Evolutionary conservation across 2,329 filamentous ascomycete genomes (phyloP).

Genomic region (Calonectria fujianensis): DNA sequence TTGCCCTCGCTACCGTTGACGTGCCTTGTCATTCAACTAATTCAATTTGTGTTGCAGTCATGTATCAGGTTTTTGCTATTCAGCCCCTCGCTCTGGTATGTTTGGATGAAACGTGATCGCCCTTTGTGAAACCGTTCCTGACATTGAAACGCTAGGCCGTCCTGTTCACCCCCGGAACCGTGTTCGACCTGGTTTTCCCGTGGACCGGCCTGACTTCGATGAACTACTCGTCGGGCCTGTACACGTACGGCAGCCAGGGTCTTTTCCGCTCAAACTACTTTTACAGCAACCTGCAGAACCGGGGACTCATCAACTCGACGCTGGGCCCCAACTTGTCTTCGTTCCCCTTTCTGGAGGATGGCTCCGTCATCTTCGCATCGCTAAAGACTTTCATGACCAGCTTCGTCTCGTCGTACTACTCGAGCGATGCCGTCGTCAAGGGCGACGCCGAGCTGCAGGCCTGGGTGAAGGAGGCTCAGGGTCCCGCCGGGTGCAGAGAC

Average conservation of each 20-base stretch:
- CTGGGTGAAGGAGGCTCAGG: not conserved
- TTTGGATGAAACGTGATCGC: not conserved
- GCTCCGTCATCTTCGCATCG: not conserved
- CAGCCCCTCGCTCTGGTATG: conserved; percentile 11
- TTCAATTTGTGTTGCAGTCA: not conserved
- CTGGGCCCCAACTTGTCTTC: not conserved
- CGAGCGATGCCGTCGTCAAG: not conserved
- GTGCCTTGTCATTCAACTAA: not conserved
- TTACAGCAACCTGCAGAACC: conserved; percentile 3
- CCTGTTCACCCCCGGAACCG: not conserved
- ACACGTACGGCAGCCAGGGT: not conserved
- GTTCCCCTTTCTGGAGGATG: not conserved
- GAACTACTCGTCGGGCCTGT: conserved; percentile 6
- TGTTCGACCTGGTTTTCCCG: not conserved
- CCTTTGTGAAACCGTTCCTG: not conserved
- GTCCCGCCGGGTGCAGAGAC: not conserved
- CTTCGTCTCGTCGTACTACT: conserved; percentile 2
- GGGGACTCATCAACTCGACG: conserved; percentile 12
- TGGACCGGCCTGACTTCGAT: not conserved
- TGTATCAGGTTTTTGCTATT: conserved; percentile 9
- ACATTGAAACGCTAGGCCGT: not conserved
- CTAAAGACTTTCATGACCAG: not conserved
- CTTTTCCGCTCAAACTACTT: conserved; percentile 11
- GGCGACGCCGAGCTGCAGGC: not conserved
- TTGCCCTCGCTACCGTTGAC: not conserved